Percentiles rank a stretch among this genome's conserved stretches.
Evolutionary conservation across 1,284 basidiomycete genomes (phyloP).

Genomic region (Malassezia obtusa): DNA sequence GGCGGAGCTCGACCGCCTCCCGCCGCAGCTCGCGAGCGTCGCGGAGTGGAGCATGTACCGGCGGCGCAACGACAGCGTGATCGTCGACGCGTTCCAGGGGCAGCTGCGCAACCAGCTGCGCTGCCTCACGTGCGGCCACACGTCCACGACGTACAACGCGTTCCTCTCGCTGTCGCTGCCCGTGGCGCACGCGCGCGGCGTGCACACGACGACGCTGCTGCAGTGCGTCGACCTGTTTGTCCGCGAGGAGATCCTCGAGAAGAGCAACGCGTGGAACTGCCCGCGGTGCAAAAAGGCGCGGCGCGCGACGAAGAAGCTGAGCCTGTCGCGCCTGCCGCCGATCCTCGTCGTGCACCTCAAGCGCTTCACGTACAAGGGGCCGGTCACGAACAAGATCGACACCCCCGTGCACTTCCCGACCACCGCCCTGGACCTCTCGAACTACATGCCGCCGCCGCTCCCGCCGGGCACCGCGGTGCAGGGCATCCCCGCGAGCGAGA

Average conservation of each 20-base stretch:
- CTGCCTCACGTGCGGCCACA: slow-evolving; percentile 55
- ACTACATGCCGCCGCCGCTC: slow-evolving; percentile 66
- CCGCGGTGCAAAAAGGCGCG: slow-evolving; percentile 79
- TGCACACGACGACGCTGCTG: slow-evolving; percentile 62
- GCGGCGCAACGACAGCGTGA: slow-evolving; percentile 39
- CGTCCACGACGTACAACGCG: slow-evolving; percentile 88
- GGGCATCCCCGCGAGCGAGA: slow-evolving; percentile 21
- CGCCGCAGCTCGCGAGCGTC: slow-evolving; percentile 56
- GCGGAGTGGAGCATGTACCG: slow-evolving; percentile 36
- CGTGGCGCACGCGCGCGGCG: slow-evolving; percentile 52
- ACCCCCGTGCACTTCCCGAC: slow-evolving; percentile 59
- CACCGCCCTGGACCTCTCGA: slow-evolving; percentile 69
- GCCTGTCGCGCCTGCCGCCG: slow-evolving; percentile 77
- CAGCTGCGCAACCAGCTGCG: slow-evolving; percentile 46
- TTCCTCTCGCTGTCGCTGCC: slow-evolving; percentile 45
- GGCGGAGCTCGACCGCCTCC: slow-evolving; percentile 57
- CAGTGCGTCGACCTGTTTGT: slow-evolving; percentile 85
- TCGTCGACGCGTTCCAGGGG: slow-evolving; percentile 34
- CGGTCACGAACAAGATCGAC: slow-evolving; percentile 75
- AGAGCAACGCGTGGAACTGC: slow-evolving; percentile 82
- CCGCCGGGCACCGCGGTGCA: slow-evolving; percentile 21
- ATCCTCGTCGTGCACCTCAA: slow-evolving; percentile 90
- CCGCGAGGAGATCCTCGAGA: slow-evolving; percentile 79
- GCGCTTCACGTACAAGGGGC: slow-evolving; percentile 81
- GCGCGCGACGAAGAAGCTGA: slow-evolving; percentile 73